Conservation (phyloP, 129 eudicot species). For the Arctium lappa region DNA sequence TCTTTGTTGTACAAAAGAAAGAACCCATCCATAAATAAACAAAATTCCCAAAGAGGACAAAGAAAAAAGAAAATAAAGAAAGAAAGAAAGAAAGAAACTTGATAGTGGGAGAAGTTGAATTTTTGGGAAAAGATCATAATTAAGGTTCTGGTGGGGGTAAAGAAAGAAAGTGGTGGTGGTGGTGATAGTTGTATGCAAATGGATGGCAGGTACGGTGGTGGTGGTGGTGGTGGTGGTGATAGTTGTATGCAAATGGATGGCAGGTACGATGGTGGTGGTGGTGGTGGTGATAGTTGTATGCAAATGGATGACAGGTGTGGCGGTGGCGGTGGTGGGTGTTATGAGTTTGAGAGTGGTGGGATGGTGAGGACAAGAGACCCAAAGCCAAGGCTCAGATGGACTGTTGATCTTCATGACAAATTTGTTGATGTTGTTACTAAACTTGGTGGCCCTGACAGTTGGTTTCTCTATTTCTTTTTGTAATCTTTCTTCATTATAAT, state of each 20-base stretch:
- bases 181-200: too few species aligned
- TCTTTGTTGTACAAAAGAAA: constrained; percentile 47
- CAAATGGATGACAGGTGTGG: constrained; percentile 46
- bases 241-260: too few species aligned
- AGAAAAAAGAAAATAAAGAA: constrained; percentile 1
- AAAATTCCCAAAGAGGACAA: constrained; percentile 39
- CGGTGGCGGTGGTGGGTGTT: constrained; percentile 32
- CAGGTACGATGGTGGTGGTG: background rate
- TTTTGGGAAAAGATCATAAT: constrained; percentile 21
- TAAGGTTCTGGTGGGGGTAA: constrained; percentile 18
- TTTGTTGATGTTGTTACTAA: constrained; percentile 95
- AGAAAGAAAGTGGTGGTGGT: background rate
- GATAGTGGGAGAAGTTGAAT: constrained; percentile 42
- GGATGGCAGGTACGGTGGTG: too few species aligned
- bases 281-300: background rate
- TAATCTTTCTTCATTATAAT: background rate
- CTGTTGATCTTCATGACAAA: constrained; percentile 86
- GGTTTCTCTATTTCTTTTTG: constrained; percentile 31
- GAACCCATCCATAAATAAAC: constrained; percentile 41
- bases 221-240: too few species aligned
- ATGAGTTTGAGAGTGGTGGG: constrained; percentile 61
- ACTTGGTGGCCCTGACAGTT: constrained; percentile 97
- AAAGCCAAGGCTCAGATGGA: constrained; percentile 92
- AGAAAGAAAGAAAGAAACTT: constrained; percentile 19
- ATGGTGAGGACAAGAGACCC: constrained; percentile 94